phyloP scores from a whole-genome alignment of 345 rosid species.

The Abelmoschus esculentus region DNA sequence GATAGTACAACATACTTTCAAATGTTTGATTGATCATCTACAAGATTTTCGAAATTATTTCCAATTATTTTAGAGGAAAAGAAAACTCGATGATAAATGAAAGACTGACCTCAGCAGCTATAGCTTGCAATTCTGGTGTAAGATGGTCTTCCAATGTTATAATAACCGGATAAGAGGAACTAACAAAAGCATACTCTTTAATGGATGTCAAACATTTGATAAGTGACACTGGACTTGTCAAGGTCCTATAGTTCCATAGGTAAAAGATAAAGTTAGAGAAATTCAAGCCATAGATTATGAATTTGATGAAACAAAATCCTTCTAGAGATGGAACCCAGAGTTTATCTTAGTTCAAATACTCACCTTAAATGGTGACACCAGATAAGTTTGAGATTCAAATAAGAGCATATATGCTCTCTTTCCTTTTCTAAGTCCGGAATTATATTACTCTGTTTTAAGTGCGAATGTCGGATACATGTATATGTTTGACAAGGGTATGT shows the following conservation, averaged over 20 bases:
- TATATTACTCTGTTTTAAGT: too few species aligned
- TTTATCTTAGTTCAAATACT: too few species aligned
- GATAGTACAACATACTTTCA: conserved; percentile 57
- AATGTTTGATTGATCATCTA: conserved; percentile 67
- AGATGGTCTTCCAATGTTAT: conserved; percentile 95
- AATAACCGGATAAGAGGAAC: conserved; percentile 78
- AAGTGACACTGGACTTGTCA: conserved; percentile 73
- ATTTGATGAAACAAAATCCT: too few species aligned
- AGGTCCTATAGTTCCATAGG: conserved; percentile 43
- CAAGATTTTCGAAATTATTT: background rate
- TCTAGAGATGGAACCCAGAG: too few species aligned
- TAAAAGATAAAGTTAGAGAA: background rate
- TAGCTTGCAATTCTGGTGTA: conserved; percentile 82
- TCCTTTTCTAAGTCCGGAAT: too few species aligned
- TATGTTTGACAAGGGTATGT: too few species aligned
- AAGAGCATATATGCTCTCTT: too few species aligned
- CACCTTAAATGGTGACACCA: too few species aligned
- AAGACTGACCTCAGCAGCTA: conserved; percentile 67
- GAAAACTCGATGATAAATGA: background rate
- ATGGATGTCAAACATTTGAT: conserved; percentile 71
- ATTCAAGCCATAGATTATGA: too few species aligned
- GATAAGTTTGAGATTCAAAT: too few species aligned
- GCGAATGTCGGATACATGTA: too few species aligned
- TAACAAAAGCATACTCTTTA: conserved; percentile 61
- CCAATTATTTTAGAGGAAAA: background rate